A percentile compares a stretch with the other conserved stretches of the same genome.
Conservation (phyloP, 2,329 filamentous ascomycete species). For the Dothideomycetes sp. region DNA sequence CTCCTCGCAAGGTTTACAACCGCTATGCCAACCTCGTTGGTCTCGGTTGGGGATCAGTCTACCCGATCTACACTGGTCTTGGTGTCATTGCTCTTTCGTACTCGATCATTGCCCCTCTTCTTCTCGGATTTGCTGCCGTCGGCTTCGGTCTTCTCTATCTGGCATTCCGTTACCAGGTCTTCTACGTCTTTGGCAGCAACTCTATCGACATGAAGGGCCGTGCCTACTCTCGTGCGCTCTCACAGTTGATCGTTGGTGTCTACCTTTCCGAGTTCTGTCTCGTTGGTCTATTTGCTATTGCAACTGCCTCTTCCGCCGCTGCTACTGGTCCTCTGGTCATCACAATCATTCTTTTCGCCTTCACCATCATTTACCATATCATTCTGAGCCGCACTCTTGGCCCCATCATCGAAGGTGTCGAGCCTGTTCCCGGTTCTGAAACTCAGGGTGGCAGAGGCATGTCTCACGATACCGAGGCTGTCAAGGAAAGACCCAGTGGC, state of each 20-base stretch:
- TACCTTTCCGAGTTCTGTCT: constrained; percentile 41
- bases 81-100: constrained; percentile 36
- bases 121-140: constrained; percentile 37
- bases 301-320: constrained; percentile 23
- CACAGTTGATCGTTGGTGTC: constrained; percentile 39
- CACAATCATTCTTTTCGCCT: constrained; percentile 33
- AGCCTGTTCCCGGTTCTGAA: constrained; percentile 19
- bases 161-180: constrained; percentile 41
- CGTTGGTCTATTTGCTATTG: constrained; percentile 37
- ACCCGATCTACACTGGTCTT: constrained; percentile 40
- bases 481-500: constrained; percentile 17
- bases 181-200: constrained; percentile 38
- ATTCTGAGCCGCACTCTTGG: constrained; percentile 25
- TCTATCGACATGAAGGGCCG: constrained; percentile 39
- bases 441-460: constrained; percentile 24
- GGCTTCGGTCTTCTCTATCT: constrained; percentile 38
- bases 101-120: constrained; percentile 40
- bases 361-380: constrained; percentile 35
- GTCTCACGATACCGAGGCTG: constrained; percentile 17
- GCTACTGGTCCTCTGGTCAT: constrained; percentile 34
- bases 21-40: constrained; percentile 35
- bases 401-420: constrained; percentile 4
- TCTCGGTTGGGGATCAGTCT: constrained; percentile 37
- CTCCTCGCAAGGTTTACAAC: constrained; percentile 38
- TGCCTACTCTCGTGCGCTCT: constrained; percentile 37